These are phyloP conservation scores for Metschnikowia shivogae DNA, from an alignment of 805 yeast genomes.

Conservation along the genomic window DNA sequence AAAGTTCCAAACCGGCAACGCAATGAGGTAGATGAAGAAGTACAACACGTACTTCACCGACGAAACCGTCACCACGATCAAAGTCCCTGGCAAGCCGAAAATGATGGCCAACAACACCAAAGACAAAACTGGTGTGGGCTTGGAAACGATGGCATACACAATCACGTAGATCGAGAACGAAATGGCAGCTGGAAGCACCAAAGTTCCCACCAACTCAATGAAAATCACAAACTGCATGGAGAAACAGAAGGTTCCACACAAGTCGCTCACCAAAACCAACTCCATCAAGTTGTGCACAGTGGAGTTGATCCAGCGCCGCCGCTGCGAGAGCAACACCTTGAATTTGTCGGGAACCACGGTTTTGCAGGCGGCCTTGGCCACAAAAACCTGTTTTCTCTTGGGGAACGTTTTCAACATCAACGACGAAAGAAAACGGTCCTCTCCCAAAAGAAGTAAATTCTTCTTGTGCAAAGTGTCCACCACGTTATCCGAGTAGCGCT, in stretches of 20 bases:
- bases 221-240: constrained; percentile 91
- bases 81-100: constrained; percentile 79
- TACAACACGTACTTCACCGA: constrained; percentile 68
- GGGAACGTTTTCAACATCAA: constrained; percentile 88
- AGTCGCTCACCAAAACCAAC: constrained; percentile 73
- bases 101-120: constrained; percentile 71
- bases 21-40: constrained; percentile 72
- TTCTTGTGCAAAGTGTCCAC: constrained; percentile 81
- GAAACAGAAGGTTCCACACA: constrained; percentile 92
- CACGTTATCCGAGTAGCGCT: constrained; percentile 82
- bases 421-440: constrained; percentile 81
- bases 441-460: constrained; percentile 81
- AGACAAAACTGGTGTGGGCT: constrained; percentile 75
- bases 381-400: constrained; percentile 78
- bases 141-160: constrained; percentile 61
- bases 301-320: constrained; percentile 96
- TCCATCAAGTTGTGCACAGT: constrained; percentile 92
- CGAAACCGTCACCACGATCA: constrained; percentile 78
- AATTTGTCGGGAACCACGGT: constrained; percentile 86
- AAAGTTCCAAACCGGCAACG: constrained; percentile 93
- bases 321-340: constrained; percentile 76
- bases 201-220: constrained; percentile 80
- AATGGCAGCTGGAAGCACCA: constrained; percentile 86
- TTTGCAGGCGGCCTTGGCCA: constrained; percentile 88
- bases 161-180: constrained; percentile 78